Conservation (phyloP, 495 filamentous ascomycete genomes). For the Hypoxylon fuscum region DNA sequence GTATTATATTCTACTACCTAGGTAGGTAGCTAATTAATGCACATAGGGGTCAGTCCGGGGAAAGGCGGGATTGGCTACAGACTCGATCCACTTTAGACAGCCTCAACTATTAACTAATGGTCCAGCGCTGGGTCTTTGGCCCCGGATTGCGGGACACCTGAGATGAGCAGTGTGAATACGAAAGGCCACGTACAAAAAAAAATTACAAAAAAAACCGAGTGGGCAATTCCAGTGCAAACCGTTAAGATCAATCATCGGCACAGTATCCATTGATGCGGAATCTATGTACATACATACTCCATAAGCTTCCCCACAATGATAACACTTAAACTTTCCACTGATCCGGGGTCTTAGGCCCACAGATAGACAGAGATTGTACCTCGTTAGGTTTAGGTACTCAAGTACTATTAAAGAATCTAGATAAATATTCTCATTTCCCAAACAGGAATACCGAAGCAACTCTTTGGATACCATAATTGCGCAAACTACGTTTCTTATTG, state of each 20-base stretch:
- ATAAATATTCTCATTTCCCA: conserved; percentile 21
- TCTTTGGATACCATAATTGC: conserved; percentile 33
- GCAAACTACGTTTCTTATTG: conserved; percentile 33
- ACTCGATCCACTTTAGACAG: conserved; percentile 9
- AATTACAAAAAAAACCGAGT: not conserved
- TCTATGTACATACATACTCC: conserved; percentile 3
- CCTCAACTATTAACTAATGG: conserved; percentile 14
- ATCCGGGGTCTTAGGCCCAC: conserved; percentile 38
- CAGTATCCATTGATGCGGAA: no score
- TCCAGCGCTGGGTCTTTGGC: not conserved
- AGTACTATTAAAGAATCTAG: no score
- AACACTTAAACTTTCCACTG: conserved; percentile 36
- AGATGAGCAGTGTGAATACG: conserved; percentile 22
- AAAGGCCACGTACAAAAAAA: conserved; percentile 27
- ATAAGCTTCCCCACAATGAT: conserved; percentile 39
- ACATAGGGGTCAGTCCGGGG: conserved; percentile 22
- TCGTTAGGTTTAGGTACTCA: conserved; percentile 29
- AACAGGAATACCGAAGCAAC: conserved; percentile 41
- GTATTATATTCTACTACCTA: no score
- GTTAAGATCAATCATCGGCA: not conserved
- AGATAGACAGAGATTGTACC: conserved; percentile 31
- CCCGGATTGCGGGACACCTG: not conserved
- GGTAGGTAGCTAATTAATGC: not conserved
- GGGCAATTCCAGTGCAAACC: not conserved
- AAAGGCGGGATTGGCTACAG: conserved; percentile 27